Evolutionary conservation across 148 eudicot species (phyloP), one percentile per base, ranked within the genome.

Genomic region (Dysphania ambrosioides): DNA sequence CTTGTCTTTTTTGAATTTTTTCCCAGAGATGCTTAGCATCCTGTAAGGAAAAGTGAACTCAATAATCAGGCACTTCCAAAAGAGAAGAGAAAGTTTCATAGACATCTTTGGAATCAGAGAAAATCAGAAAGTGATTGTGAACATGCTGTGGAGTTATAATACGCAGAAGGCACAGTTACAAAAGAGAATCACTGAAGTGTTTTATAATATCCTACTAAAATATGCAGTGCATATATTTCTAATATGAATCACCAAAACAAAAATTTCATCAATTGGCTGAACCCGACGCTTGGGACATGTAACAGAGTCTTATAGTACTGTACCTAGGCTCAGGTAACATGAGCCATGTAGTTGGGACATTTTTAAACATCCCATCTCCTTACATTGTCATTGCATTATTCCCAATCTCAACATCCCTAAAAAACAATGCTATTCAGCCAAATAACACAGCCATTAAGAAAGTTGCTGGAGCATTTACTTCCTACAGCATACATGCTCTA

Each of bases 11-110:
- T 83, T 94, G 97, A 66, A 94, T 94, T 86, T 78, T 84, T 76
- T 86, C 98, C 98, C 98, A 94, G 16, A 95, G 86, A 70, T 82
- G 75, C 84, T 91, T 90, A 23, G 98, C 98, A 77, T 95, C 98
- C 98, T 94, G 83, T 18, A 75, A 38, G 74, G 35, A 21, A 42
- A 60, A 41, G 23, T 53, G 34, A 35, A n/a, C 76, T 72, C 24
- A 11, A 47, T 19, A 49, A 58, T 62, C 44, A 35, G 36, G 49
- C 66, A 66, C 42, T 36, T 12, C 66, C 32, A 66, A 55, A 44
- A 16, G 70, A 26, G 31, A 11, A 12, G 38, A n/a, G 42, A 53
- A 38, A 32, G 21, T 31, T 30, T 15, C 24, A 40, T 34, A 2
- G 34, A 53, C 47, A 56, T 36, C 42, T 66, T 24, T 27, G 41